phyloP scores from a whole-genome alignment of 495 filamentous ascomycete species.

The Hypoxylon cercidicola region DNA sequence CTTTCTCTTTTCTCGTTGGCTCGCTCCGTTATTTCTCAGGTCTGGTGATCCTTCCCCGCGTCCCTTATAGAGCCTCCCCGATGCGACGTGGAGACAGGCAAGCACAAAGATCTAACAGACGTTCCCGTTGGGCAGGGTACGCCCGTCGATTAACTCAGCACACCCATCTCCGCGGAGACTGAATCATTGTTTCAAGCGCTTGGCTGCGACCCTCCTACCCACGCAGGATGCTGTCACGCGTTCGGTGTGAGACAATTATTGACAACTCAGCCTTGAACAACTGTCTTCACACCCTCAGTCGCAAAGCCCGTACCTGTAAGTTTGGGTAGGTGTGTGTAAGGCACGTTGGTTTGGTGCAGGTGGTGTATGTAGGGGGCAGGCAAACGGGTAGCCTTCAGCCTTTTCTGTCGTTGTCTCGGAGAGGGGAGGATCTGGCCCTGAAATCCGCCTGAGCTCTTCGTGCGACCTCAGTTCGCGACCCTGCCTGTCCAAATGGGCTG shows the following conservation, averaged over 20 bases:
- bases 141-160: conserved; percentile 35
- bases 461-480: conserved; percentile 18
- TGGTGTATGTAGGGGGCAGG: conserved; percentile 10
- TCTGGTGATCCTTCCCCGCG: conserved; percentile 41
- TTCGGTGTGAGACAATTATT: conserved; percentile 41
- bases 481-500: conserved; percentile 7
- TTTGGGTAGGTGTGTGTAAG: no score
- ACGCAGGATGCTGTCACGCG: conserved; percentile 42
- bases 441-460: conserved; percentile 33
- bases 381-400: conserved; percentile 37
- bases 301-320: not conserved
- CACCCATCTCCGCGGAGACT: conserved; percentile 25
- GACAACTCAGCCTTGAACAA: conserved; percentile 46
- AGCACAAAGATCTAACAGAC: conserved; percentile 27
- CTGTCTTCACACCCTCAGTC: conserved; percentile 43
- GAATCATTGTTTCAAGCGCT: conserved; percentile 38
- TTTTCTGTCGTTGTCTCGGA: conserved; percentile 31
- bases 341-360: no score
- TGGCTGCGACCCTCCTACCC: conserved; percentile 23
- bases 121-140: conserved; percentile 15
- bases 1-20: conserved; percentile 12
- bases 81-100: conserved; percentile 33
- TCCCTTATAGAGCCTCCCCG: conserved; percentile 34
- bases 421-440: conserved; percentile 38
- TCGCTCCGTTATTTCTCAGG: conserved; percentile 16